phyloP scores from a whole-genome alignment of 169 alveolate species.

The Eimeria brunetti region DNA sequence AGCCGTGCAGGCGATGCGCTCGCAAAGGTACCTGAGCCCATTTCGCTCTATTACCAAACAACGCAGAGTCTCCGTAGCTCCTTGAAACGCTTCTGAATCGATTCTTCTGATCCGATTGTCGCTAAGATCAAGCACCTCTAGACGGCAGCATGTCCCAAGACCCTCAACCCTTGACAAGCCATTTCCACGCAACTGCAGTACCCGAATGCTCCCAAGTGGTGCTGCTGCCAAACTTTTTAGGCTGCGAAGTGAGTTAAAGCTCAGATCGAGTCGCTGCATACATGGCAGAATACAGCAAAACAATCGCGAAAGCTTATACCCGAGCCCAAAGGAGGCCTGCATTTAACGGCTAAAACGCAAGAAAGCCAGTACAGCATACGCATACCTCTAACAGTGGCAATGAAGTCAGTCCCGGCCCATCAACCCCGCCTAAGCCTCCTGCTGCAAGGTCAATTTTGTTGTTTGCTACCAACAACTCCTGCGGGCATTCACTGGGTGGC shows the following conservation, averaged over 20 bases:
- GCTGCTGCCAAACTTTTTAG: slow-evolving; percentile 21
- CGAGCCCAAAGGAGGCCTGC: not conserved
- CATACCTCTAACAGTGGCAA: slow-evolving; percentile 60
- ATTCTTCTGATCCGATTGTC: slow-evolving; percentile 68
- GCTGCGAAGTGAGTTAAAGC: slow-evolving; percentile 49
- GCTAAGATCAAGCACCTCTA: slow-evolving; percentile 72
- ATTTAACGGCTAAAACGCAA: not conserved
- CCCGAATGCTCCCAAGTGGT: slow-evolving; percentile 36
- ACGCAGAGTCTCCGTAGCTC: slow-evolving; percentile 8
- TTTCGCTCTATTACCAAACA: slow-evolving; percentile 68
- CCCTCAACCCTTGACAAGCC: slow-evolving; percentile 59
- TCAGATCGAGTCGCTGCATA: slow-evolving; percentile 70
- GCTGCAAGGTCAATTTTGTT: slow-evolving; percentile 70
- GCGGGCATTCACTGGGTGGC: slow-evolving; percentile 27
- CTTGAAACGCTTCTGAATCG: slow-evolving; percentile 60
- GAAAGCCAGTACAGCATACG: not conserved
- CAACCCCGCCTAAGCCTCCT: slow-evolving; percentile 72
- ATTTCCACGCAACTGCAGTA: slow-evolving; percentile 71
- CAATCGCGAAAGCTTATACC: not conserved
- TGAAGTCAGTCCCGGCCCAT: slow-evolving; percentile 48
- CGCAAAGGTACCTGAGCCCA: slow-evolving; percentile 60
- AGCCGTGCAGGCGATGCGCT: not conserved
- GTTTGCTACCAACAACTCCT: slow-evolving; percentile 65
- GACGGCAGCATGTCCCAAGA: slow-evolving; percentile 23
- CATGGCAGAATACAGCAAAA: not conserved